Evolutionary conservation across 805 yeast species (phyloP).

Genomic region (Candida adriatica): DNA sequence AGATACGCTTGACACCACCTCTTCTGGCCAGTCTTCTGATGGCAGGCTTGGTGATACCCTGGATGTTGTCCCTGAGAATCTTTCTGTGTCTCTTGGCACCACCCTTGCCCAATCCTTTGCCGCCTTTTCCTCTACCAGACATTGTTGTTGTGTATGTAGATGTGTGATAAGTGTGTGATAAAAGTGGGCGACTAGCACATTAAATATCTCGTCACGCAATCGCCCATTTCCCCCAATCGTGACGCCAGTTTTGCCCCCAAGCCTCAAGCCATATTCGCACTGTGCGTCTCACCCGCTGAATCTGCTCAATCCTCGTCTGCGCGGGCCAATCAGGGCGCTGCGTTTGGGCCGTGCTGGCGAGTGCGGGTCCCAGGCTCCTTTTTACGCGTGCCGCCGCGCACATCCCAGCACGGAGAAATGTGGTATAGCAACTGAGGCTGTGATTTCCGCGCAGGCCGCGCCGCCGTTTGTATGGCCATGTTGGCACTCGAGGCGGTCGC

Average conservation of each 20-base stretch:
- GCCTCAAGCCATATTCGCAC: no score
- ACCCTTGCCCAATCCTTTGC: conserved; percentile 99
- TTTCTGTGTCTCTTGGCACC: conserved; percentile 99
- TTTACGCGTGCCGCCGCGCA: conserved; percentile 17
- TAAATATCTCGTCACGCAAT: background rate
- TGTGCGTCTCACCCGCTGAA: no score
- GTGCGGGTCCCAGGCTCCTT: conserved; percentile 3
- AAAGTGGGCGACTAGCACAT: conserved; percentile 1
- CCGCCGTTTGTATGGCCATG: conserved; percentile 4
- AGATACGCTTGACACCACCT: conserved; percentile 99
- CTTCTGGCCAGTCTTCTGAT: conserved; percentile 99
- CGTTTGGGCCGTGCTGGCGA: background rate
- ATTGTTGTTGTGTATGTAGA: conserved; percentile 36
- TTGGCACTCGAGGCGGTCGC: background rate
- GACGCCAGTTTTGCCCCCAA: no score
- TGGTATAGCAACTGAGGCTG: conserved; percentile 2
- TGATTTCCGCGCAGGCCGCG: conserved; percentile 1
- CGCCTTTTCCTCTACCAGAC: conserved; percentile 99
- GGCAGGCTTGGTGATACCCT: conserved; percentile 99
- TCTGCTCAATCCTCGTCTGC: background rate
- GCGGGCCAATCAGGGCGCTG: conserved; percentile 3
- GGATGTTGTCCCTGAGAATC: conserved; percentile 98
- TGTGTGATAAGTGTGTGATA: background rate
- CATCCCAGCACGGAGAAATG: conserved; percentile 12
- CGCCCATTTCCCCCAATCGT: background rate